Evolutionary conservation across 805 yeast genomes (phyloP), one percentile per base, ranked within the genome.

Genomic region (Saturnispora quitensis): DNA sequence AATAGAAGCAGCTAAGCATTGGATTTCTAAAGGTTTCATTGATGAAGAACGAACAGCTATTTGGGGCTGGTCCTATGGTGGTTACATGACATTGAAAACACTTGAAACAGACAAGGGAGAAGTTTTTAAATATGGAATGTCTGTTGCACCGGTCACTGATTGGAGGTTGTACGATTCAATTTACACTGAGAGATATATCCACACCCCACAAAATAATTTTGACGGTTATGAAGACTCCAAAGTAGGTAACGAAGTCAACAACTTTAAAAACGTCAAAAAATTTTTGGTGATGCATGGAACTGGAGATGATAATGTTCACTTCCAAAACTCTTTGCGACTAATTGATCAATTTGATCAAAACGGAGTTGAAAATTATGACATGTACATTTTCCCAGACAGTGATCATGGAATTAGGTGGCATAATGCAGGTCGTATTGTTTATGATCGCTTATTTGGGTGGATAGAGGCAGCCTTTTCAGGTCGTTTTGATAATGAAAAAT

Each of bases 31-130:
- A 58, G 53, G 73, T 2, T 91, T 84, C 61, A 84, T 93, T 42
- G 86, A 90, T 63, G 66, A 71, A 24, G 70, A 75, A 3, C 76
- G 79, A 54, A 81, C 88, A 12, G 95, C 96, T 0, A 79, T 91
- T 51, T 93, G 97, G 91, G 99, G 99, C 8, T 93, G 99, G 99
- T 86, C 96, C 22, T 93, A 91, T 64, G 99, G 99, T 46, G 99
- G 98, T 0, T 93, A 80, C 64, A 77, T 89, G 75, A 89, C 99
- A 0, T 75, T 93, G 59, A 93, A 90, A 68, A 85, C 95, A 0
- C 70, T 93, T 45, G 98, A 93, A 67, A 73, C 74, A 22, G 98
- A 93, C 67, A 74, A 73, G 2, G 88, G 89, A 17, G 70, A 78
- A 36, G 78, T 81, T 15, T 90, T 93, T 74, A 79, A 79, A 53